These are phyloP conservation scores for Zoysia pacifica DNA, from an alignment of 176 grass and related monocot species.

Conservation along the genomic window DNA sequence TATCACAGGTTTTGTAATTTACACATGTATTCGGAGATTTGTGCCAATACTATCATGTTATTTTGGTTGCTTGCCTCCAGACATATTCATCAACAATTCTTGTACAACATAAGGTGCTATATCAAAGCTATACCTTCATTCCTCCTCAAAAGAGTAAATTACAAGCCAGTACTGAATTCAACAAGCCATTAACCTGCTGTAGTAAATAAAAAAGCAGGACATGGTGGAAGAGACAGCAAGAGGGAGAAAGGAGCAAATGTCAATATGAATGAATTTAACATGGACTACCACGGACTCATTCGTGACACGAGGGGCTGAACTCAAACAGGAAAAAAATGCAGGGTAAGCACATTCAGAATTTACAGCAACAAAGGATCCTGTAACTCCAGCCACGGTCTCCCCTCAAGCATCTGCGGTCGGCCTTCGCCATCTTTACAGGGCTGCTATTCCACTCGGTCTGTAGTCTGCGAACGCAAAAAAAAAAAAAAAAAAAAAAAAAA, in stretches of 20 bases:
- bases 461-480: constrained; percentile 47
- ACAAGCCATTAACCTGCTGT: constrained; percentile 62
- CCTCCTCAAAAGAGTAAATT: constrained; percentile 46
- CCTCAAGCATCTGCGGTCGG: constrained; percentile 60
- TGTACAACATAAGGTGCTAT: constrained; percentile 3
- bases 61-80: background rate
- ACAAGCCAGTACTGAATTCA: constrained; percentile 50
- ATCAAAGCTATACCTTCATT: constrained; percentile 49
- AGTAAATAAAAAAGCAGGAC: constrained; percentile 59
- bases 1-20: background rate
- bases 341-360: constrained; percentile 54
- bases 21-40: background rate
- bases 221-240: constrained; percentile 8
- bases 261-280: constrained; percentile 68
- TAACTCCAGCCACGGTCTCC: constrained; percentile 61
- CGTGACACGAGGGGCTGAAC: constrained; percentile 28
- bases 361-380: constrained; percentile 83
- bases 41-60: background rate
- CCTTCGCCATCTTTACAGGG: constrained; percentile 87
- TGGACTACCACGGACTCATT: constrained; percentile 31
- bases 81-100: constrained; percentile 17
- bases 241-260: constrained; percentile 1
- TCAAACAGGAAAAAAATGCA: constrained; percentile 26
- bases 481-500: too few species aligned
- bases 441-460: constrained; percentile 89